Evolutionary conservation across 257 asterid genomes (phyloP), one percentile per base, ranked within the genome.

Genomic region (Scutellaria minor): DNA sequence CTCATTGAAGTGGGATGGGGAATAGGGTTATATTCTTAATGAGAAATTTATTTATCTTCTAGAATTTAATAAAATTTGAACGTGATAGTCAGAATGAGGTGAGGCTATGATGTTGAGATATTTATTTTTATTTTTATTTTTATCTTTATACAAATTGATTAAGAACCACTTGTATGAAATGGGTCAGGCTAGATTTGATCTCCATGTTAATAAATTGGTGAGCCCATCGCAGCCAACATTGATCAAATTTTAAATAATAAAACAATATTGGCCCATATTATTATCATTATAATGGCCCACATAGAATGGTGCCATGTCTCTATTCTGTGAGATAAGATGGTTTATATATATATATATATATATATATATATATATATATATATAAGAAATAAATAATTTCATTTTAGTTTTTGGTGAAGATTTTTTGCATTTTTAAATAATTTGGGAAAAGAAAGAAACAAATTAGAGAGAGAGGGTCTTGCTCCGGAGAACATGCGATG

Each of bases 131-230:
- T 70, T 47, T 50, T 42, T 13, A 42, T 52, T 55, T 55, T 70
- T 15, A 15, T 20, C 6, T 39, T 55, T 0, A 31, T 31, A 31
- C 5, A 31, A 31, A 31, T 47, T 66, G 73, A 76, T 47, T 64
- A 63, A 13, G 82, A 59, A 63, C 79, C 85, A 77, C 69, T 14
- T 68, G 40, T 78, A 69, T 76, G 66, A 73, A 64, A 48, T 70
- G 74, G 75, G 65, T 71, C 72, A 68, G 1, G 39, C 3, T 45
- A 54, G 76, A 77, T 75, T 77, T 56, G 81, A 75, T 67, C 50
- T 50, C 39, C 70, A 31, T 46, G 73, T 73, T 35, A 41, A 60
- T 66, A 65, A 55, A 57, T 61, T 66, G 45, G 31, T 10, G 70
- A 70, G 54, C 72, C 66, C 47, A 58, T 11, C 56, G 74, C 64